Percentiles rank a stretch among this genome's conserved stretches.
These are phyloP conservation scores for Pythium coloratum DNA, from an alignment of 352 stramenopile species.

Conservation along the genomic window DNA sequence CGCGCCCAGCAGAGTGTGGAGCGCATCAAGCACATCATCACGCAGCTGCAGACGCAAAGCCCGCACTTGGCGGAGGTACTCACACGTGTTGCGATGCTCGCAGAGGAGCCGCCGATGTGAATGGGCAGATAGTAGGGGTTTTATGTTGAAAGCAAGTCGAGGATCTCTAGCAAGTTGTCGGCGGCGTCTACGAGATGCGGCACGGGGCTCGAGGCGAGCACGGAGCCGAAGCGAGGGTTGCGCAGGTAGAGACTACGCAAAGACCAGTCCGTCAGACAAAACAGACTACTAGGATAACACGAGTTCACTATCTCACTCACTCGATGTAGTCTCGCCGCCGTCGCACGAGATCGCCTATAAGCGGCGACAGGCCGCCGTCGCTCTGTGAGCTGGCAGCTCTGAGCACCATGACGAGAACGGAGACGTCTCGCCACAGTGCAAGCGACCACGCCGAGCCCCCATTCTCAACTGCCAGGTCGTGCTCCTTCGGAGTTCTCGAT, in stretches of 20 bases:
- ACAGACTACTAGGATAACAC: neutral
- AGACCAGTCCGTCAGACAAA: neutral
- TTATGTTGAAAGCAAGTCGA: slow-evolving; percentile 27
- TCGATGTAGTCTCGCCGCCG: slow-evolving; percentile 49
- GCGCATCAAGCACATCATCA: slow-evolving; percentile 64
- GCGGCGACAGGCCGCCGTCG: slow-evolving; percentile 19
- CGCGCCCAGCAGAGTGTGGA: slow-evolving; percentile 47
- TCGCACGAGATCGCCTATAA: slow-evolving; percentile 26
- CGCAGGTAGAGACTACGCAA: slow-evolving; percentile 48
- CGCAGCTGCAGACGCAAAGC: slow-evolving; percentile 56
- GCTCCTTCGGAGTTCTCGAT: slow-evolving; percentile 20
- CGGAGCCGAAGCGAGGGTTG: slow-evolving; percentile 29
- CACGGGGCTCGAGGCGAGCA: slow-evolving; percentile 25
- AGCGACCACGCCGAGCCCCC: slow-evolving; percentile 35
- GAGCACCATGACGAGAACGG: slow-evolving; percentile 41
- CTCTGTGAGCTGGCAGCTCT: slow-evolving; percentile 14
- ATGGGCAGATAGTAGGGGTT: neutral
- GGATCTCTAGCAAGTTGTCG: slow-evolving; percentile 33
- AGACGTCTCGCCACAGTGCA: slow-evolving; percentile 48
- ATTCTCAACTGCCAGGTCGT: slow-evolving; percentile 3
- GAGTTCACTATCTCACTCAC: slow-evolving; percentile 27
- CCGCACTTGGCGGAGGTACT: slow-evolving; percentile 87
- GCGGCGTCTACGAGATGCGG: slow-evolving; percentile 36
- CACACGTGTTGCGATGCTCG: slow-evolving; percentile 71
- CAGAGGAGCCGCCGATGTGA: slow-evolving; percentile 58